phyloP scores from a whole-genome alignment of 2,329 filamentous ascomycete genomes.

The Biscogniauxia sp. region DNA sequence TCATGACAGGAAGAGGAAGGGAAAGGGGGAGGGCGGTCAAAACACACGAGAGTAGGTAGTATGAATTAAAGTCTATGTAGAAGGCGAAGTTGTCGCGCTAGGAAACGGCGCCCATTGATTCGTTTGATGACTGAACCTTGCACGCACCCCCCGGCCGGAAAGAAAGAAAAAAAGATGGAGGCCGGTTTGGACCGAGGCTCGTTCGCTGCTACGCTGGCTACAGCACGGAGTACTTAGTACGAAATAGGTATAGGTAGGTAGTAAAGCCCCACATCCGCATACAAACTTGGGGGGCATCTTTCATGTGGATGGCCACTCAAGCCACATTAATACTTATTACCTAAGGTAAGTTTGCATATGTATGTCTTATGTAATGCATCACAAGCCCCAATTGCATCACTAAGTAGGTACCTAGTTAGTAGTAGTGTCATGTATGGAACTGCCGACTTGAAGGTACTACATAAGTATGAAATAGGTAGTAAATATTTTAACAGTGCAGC shows the following conservation, averaged over 20 bases:
- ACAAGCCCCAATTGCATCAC: too few relatives aligned
- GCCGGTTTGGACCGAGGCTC: conserved; percentile 6
- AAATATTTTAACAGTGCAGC: too few relatives aligned
- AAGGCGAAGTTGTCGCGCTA: conserved; percentile 1
- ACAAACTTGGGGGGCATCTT: too few relatives aligned
- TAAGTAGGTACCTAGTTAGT: too few relatives aligned
- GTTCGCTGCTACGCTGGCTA: neutral
- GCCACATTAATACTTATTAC: neutral
- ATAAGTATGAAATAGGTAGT: too few relatives aligned
- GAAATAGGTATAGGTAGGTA: too few relatives aligned
- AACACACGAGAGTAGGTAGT: neutral
- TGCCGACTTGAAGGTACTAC: too few relatives aligned
- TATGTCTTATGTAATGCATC: too few relatives aligned
- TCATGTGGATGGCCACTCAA: neutral
- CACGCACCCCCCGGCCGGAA: neutral
- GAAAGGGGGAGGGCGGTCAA: neutral
- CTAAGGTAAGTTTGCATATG: too few relatives aligned
- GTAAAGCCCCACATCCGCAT: too few relatives aligned
- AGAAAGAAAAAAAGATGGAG: conserved; percentile 2
- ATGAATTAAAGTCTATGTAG: neutral
- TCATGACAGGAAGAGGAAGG: conserved; percentile 6
- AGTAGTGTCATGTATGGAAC: too few relatives aligned
- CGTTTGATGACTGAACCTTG: neutral
- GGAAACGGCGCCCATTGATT: neutral
- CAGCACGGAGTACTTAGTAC: too few relatives aligned